Base-by-base conservation (phyloP, 805 yeast species). In the Candida parachauliodes region DNA sequence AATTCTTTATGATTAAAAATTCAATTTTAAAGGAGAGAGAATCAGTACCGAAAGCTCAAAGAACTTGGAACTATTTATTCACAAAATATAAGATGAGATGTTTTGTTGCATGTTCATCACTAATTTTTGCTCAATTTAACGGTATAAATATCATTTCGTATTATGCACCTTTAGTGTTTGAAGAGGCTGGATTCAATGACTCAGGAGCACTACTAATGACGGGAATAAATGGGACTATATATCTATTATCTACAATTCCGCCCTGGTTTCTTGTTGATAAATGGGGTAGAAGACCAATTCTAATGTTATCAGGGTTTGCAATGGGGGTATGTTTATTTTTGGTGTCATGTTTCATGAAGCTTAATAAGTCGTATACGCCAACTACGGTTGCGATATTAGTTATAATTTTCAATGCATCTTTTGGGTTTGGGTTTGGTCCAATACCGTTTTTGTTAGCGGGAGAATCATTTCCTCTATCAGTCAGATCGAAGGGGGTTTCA, bases 121-220 rank as follows among this genome's bases (percentile, higher is more conserved):
- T 68, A 48, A 68, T 62, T 8, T 67, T 67, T 54, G 73, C 74
- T 14, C 74, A 68, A 43, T 62, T 68, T 40, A 68, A 68, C 40
- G 83, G 83, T 16, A 77, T 77, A 46, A 78, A 78, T 49, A 65
- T 77, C 37, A 72, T 78, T 28, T 68, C 77, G 1, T 77, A 76
- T 50, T 78, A 77, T 45, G 80, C 82, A 0, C 79, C 80, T 4
- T 63, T 74, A 50, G 74, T 77, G 33, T 76, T 73, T 46, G 70
- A 68, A 41, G 55, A 62, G 22, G 74, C 74, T 1, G 74, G 74
- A 8, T 68, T 67, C 50, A 65, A 55, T 42, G 60, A 67, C 43
- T 54, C 68, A 26, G 55, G 60, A 36, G 72, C 73, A 1, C 51
- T 68, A 27, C 46, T 68, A 16, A 66, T 68, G 72, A 67, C 74